phyloP scores from a whole-genome alignment of 345 rosid genomes.

The Pistacia integerrima region DNA sequence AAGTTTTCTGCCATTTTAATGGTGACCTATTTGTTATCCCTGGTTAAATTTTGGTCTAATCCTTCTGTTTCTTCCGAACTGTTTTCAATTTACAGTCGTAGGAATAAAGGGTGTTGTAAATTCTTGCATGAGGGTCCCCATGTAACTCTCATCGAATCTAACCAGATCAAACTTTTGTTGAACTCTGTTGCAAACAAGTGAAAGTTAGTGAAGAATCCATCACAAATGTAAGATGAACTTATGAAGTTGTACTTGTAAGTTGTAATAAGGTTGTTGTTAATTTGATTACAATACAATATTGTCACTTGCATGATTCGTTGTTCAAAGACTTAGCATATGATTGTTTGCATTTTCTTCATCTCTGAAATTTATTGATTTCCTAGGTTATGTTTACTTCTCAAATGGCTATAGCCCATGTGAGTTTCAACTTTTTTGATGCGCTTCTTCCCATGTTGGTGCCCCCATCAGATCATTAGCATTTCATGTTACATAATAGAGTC shows the following conservation, averaged over 20 bases:
- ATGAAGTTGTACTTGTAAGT: neutral
- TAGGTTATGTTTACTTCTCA: too few relatives aligned
- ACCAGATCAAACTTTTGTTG: neutral
- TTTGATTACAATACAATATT: neutral
- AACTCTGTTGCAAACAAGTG: neutral
- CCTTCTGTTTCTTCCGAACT: constrained; percentile 5
- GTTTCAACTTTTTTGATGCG: constrained; percentile 16
- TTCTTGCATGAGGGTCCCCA: constrained; percentile 18
- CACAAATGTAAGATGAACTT: neutral
- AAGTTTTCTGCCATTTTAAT: constrained; percentile 12
- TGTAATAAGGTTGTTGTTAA: neutral
- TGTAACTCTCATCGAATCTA: constrained; percentile 7
- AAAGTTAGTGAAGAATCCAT: neutral
- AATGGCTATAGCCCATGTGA: constrained; percentile 7
- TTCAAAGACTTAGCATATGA: too few relatives aligned
- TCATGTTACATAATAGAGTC: neutral
- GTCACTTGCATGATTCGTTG: too few relatives aligned
- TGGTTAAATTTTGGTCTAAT: constrained; percentile 9
- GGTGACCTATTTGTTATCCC: neutral
- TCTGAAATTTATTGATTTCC: too few relatives aligned
- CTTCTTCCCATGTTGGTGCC: neutral
- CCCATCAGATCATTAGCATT: constrained; percentile 4
- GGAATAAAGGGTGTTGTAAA: constrained; percentile 28
- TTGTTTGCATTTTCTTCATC: too few relatives aligned
- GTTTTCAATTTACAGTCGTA: neutral